Conservation (phyloP, 1,139 yeast genomes). For the Tardiomyces blankii region DNA sequence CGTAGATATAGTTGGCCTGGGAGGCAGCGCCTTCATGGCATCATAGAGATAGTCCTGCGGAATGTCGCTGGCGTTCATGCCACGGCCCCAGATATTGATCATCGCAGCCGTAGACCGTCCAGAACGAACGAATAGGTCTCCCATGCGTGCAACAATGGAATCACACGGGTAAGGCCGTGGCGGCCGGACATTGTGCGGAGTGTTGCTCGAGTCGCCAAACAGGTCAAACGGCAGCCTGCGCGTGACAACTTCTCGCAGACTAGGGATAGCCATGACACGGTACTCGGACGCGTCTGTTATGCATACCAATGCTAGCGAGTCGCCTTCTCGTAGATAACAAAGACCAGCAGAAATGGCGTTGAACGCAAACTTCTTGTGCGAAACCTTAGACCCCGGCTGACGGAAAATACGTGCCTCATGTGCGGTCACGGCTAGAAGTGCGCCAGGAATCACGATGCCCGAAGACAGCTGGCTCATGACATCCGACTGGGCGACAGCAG, state of each 20-base stretch:
- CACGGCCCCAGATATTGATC: slow-evolving; percentile 35
- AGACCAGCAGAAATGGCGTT: slow-evolving; percentile 45
- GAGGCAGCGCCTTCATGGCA: slow-evolving; percentile 42
- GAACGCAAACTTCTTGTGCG: slow-evolving; percentile 40
- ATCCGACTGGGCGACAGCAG: slow-evolving; percentile 53
- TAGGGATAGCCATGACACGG: slow-evolving; percentile 39
- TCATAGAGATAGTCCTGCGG: slow-evolving; percentile 32
- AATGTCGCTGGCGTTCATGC: slow-evolving; percentile 18
- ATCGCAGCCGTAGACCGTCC: slow-evolving; percentile 47
- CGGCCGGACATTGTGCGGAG: not conserved
- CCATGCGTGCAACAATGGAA: slow-evolving; percentile 45
- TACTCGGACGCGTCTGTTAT: slow-evolving; percentile 32
- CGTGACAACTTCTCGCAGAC: slow-evolving; percentile 37
- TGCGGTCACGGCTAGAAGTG: slow-evolving; percentile 44
- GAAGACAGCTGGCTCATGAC: slow-evolving; percentile 50
- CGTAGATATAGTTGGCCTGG: slow-evolving; percentile 70
- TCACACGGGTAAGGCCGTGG: not conserved
- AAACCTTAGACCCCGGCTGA: slow-evolving; percentile 38
- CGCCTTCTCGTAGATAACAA: slow-evolving; percentile 33
- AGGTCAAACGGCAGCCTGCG: slow-evolving; percentile 28
- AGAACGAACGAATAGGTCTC: slow-evolving; percentile 59
- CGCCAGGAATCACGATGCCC: slow-evolving; percentile 55
- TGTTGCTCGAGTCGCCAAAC: slow-evolving; percentile 9
- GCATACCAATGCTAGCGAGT: slow-evolving; percentile 33
- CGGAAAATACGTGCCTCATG: slow-evolving; percentile 56